Evolutionary conservation across 225 moss, liverwort and hornwort species (phyloP), one percentile per base, ranked within the genome.

Genomic region (Pleurozium schreberi): DNA sequence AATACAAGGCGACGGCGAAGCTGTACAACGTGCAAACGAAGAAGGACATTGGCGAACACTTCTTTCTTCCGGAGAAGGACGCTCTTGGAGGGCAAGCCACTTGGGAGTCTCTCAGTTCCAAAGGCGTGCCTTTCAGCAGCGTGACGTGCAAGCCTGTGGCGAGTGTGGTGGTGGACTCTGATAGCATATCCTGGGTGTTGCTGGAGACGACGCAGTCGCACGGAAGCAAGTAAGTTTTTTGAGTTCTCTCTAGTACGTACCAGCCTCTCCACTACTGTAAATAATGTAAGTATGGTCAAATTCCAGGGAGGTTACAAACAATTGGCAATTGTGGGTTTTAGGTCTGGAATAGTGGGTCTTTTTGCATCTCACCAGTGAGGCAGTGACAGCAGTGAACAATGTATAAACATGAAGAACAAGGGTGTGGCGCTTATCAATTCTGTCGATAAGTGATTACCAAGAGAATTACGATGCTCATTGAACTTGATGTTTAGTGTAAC

Each of bases 1-100:
- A 75, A 76, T 84, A 11, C 87, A 92, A 92, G n/a, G 92, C 92
- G 36, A 84, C 90, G 9, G 92, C 92, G 43, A 77, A 69, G 75
- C 88, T 92, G 47, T 73, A 85, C 76, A 19, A 80, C 55, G 59
- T 30, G 31, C 6, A 75, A 40, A 47, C 73, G 62, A 82, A 88
- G 13, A 65, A 61, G 18, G 82, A 85, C 47, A 73, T 94, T 19
- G 92, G 90, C 30, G n/a, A 21, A 9, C 92, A 93, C 88, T 93
- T 78, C 77, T 94, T 81, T 65, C 91, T 93, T 65, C 74, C 88
- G 34, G 8, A 86, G 40, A 58, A 16, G 9, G 92, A 91, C 52
- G 61, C 85, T 70, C 84, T 25, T 5, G 92, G 91, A 5, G 92
- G 92, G 31, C 91, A 82, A 40, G 85, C 94, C 47, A 92, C 90